These are phyloP conservation scores for Lactifluus subvellereus DNA, from an alignment of 768 basidiomycete species.

Conservation along the genomic window DNA sequence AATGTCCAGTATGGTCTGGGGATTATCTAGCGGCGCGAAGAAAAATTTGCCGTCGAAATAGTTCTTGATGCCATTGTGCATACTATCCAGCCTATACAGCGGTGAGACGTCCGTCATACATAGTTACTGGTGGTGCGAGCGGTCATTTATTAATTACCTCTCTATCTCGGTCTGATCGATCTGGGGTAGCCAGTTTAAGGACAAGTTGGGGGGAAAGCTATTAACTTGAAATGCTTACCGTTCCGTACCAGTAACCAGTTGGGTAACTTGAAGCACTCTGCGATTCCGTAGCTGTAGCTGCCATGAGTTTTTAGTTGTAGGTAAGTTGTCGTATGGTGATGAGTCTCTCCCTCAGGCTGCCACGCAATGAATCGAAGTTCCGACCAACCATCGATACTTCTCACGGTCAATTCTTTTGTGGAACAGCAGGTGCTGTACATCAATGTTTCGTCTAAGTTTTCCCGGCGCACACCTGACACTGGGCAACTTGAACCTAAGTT, in stretches of 20 bases:
- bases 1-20: conserved; percentile 27
- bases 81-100: conserved; percentile 24
- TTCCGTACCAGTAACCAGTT: conserved; percentile 6
- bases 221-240: background rate
- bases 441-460: too few relatives aligned
- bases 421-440: too few relatives aligned
- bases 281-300: background rate
- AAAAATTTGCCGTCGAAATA: conserved; percentile 23
- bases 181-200: background rate
- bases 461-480: too few relatives aligned
- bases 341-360: too few relatives aligned
- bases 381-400: too few relatives aligned
- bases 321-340: too few relatives aligned
- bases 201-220: background rate
- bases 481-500: too few relatives aligned
- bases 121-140: too few relatives aligned
- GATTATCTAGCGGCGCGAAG: conserved; percentile 22
- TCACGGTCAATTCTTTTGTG: too few relatives aligned
- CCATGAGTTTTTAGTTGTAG: background rate
- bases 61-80: conserved; percentile 25
- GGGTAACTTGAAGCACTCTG: background rate
- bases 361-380: too few relatives aligned
- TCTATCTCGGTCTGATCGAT: conserved; percentile 7
- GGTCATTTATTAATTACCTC: background rate
- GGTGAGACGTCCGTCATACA: too few relatives aligned